These are phyloP conservation scores for Sporobolomyces pararoseus DNA, from an alignment of 768 basidiomycete species.

Conservation along the genomic window DNA sequence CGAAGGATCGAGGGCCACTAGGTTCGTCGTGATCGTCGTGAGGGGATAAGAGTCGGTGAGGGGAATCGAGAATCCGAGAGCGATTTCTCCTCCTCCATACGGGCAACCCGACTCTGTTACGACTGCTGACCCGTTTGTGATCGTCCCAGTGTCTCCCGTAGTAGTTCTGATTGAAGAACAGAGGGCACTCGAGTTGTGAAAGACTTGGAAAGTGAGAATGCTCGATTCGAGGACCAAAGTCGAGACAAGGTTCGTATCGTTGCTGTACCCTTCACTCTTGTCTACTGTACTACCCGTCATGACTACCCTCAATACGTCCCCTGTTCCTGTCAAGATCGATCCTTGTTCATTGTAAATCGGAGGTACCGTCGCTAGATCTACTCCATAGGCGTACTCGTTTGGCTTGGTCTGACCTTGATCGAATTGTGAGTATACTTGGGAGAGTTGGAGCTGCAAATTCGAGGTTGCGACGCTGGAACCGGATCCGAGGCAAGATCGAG, in stretches of 20 bases:
- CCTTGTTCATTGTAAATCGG: slow-evolving; percentile 24
- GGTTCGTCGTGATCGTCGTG: slow-evolving; percentile 74
- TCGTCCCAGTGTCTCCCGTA: slow-evolving; percentile 49
- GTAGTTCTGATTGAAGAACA: slow-evolving; percentile 64
- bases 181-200: slow-evolving; percentile 66
- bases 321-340: slow-evolving; percentile 17
- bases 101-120: slow-evolving; percentile 63
- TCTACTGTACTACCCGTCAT: slow-evolving; percentile 19
- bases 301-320: slow-evolving; percentile 34
- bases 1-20: slow-evolving; percentile 81
- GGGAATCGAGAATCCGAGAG: slow-evolving; percentile 66
- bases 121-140: slow-evolving; percentile 46
- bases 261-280: slow-evolving; percentile 29
- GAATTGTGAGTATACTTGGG: slow-evolving; percentile 31
- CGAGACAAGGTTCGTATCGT: slow-evolving; percentile 31
- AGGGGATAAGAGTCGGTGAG: slow-evolving; percentile 64
- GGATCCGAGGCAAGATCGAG: slow-evolving; percentile 19
- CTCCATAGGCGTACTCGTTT: slow-evolving; percentile 23
- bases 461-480: background rate
- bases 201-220: slow-evolving; percentile 72
- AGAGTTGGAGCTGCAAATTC: slow-evolving; percentile 26
- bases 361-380: slow-evolving; percentile 5
- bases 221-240: slow-evolving; percentile 52
- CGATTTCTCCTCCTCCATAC: slow-evolving; percentile 66
- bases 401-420: slow-evolving; percentile 20